A percentile compares a stretch with the other conserved stretches of the same genome.
These are phyloP conservation scores for Cutaneotrichosporon sp. DNA, from an alignment of 1,284 basidiomycete species.

Conservation along the genomic window DNA sequence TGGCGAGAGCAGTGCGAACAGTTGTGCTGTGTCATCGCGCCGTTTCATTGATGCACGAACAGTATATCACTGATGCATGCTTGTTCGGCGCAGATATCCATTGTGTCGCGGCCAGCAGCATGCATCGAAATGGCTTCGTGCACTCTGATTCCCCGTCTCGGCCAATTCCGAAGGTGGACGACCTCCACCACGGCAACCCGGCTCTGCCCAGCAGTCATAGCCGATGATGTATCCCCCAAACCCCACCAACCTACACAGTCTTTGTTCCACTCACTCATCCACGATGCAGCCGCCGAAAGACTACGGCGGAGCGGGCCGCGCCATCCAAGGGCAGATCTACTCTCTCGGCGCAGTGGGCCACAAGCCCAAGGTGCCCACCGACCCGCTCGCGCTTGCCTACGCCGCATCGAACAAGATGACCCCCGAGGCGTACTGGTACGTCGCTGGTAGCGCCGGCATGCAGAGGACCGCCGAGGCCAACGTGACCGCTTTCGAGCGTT, in stretches of 20 bases:
- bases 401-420: constrained; percentile 15
- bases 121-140: not conserved
- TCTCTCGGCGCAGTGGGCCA: constrained; percentile 15
- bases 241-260: not conserved
- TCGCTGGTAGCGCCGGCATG: constrained; percentile 26
- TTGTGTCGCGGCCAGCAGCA: not conserved
- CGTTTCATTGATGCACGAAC: not conserved
- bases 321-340: constrained; percentile 21
- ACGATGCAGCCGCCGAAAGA: constrained; percentile 3
- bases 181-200: not conserved
- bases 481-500: constrained; percentile 20
- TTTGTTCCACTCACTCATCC: not conserved
- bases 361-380: constrained; percentile 16
- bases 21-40: not conserved
- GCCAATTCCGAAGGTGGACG: not conserved
- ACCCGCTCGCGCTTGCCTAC: constrained; percentile 14
- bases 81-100: not conserved
- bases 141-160: not conserved
- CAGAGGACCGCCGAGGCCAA: constrained; percentile 22
- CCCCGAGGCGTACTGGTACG: constrained; percentile 21
- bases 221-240: not conserved
- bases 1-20: not conserved
- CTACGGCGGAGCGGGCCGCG: constrained; percentile 16
- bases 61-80: not conserved
- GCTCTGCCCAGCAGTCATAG: not conserved